Evolutionary conservation across 331 rosid species (phyloP), one percentile per base, ranked within the genome.

Genomic region (Cydonia oblonga): DNA sequence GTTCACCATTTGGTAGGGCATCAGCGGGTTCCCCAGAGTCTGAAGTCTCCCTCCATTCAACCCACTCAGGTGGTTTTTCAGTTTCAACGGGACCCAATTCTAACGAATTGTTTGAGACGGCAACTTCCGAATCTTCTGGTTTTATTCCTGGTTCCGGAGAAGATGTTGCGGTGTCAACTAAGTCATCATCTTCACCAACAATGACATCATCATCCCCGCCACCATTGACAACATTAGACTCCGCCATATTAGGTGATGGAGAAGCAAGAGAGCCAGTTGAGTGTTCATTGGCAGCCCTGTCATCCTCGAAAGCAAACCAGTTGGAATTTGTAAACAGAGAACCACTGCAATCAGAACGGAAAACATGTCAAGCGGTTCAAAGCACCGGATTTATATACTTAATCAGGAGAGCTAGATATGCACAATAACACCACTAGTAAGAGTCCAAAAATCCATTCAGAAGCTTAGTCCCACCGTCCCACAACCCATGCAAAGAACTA

Each of bases 301-400:
- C 96, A 23, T 95, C 97, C 85, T 90, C 97, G 5, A 91, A 95
- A 59, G 97, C 97, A 71, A 95, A 91, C 99, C 99, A 91, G 85
- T 95, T 88, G 81, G 99, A 95, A 87, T 95, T 95, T 52, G 96
- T 95, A 81, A 91, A 95, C 58, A 91, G 96, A 72, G 99, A 91
- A 29, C 92, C 96, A 9, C 99, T 95, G 93, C 82, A 83, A 35
- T 32, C 66, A 60, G 32, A 64, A 73, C 9, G 53, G 63, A 1
- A 71, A 77, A 9, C 20, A 68, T 16, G 42, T 76, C 64, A 81
- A 9, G 42, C 53, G 32, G 68, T 24, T 64, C 68, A 26, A 5
- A 57, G 66, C 20, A 30, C 46, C 9, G 26, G 44, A 2, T 16
- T 68, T 25, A 1, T 28, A 15, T 1, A 60, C 13, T 8, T 42